Conservation (phyloP, 495 filamentous ascomycete species). For the Astrothelium macrocarpum region DNA sequence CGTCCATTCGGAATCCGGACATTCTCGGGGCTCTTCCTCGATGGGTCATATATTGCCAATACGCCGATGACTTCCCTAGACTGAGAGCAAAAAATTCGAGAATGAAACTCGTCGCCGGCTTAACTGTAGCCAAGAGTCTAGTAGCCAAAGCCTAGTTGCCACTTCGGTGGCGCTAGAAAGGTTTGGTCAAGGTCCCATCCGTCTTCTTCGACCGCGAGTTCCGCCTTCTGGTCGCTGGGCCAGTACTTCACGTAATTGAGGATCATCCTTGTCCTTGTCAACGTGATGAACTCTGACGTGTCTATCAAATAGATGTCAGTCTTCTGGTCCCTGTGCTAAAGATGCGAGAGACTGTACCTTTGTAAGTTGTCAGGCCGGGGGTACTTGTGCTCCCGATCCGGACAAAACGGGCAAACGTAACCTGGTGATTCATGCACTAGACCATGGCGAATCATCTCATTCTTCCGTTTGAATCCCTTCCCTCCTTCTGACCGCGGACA, state of each 20-base stretch:
- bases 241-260: slow-evolving; percentile 65
- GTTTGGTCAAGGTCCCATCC: slow-evolving; percentile 31
- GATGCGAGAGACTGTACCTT: slow-evolving; percentile 45
- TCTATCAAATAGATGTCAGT: slow-evolving; percentile 35
- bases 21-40: too few species aligned
- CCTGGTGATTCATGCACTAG: slow-evolving; percentile 92
- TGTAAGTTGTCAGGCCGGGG: slow-evolving; percentile 95
- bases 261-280: slow-evolving; percentile 81
- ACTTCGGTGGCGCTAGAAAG: background rate
- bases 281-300: slow-evolving; percentile 83
- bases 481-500: slow-evolving; percentile 75
- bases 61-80: background rate
- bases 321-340: background rate
- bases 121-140: too few species aligned
- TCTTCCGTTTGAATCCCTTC: slow-evolving; percentile 96
- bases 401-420: slow-evolving; percentile 95
- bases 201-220: slow-evolving; percentile 68
- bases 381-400: slow-evolving; percentile 92
- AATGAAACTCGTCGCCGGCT: too few species aligned
- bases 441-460: slow-evolving; percentile 97
- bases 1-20: background rate
- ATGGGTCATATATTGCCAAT: background rate
- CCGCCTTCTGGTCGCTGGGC: slow-evolving; percentile 78
- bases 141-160: too few species aligned
- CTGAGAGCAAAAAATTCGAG: too few species aligned